Conservation (phyloP, 768 basidiomycete genomes). For the Boletus bicolor region DNA sequence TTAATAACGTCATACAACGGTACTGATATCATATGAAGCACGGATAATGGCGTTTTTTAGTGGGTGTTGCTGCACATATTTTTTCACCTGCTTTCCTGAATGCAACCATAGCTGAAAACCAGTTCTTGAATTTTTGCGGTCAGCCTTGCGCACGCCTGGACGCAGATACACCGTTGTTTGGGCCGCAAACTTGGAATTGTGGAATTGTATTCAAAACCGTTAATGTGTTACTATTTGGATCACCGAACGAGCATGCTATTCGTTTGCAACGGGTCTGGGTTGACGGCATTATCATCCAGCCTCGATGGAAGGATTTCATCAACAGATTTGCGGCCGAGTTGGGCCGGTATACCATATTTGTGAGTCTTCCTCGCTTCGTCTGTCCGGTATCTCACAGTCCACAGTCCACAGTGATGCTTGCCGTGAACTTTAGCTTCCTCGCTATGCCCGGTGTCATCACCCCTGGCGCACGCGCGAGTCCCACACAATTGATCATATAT, state of each 20-base stretch:
- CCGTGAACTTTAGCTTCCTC: slow-evolving; percentile 16
- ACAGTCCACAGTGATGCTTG: slow-evolving; percentile 19
- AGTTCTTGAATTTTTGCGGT: slow-evolving; percentile 13
- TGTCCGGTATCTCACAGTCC: background rate
- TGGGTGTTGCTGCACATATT: background rate
- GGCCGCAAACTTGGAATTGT: slow-evolving; percentile 4
- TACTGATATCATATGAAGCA: slow-evolving; percentile 5
- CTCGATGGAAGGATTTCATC: slow-evolving; percentile 12
- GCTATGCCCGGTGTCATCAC: slow-evolving; percentile 6
- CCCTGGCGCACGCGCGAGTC: fast-evolving
- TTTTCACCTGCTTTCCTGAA: background rate
- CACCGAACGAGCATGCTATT: slow-evolving; percentile 7
- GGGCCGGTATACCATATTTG: slow-evolving; percentile 13
- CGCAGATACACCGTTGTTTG: slow-evolving; percentile 8
- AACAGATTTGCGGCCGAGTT: slow-evolving; percentile 6
- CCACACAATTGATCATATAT: slow-evolving; percentile 12
- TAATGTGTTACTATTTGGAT: slow-evolving; percentile 2
- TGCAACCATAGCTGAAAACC: slow-evolving; percentile 5
- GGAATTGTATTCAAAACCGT: background rate
- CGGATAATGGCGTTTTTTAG: slow-evolving; percentile 14
- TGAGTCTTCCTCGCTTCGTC: background rate
- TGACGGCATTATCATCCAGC: slow-evolving; percentile 7
- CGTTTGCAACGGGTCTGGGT: slow-evolving; percentile 14
- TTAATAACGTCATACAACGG: background rate
- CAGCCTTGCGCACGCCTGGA: slow-evolving; percentile 11